phyloP scores from a whole-genome alignment of 1,139 yeast species.

The Diutina ranongensis region DNA sequence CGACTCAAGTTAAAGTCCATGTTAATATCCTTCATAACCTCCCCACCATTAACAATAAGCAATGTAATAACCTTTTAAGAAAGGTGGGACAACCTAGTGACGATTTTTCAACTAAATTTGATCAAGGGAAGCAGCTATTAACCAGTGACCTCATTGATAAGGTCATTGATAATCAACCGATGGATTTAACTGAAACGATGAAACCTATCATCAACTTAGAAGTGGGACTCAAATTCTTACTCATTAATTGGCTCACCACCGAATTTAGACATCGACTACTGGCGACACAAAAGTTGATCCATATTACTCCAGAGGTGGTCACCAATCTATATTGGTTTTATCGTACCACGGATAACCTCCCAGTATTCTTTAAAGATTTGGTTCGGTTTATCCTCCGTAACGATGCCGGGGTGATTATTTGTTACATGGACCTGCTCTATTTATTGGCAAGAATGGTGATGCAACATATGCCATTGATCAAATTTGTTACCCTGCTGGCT shows the following conservation, averaged over 20 bases:
- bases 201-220: slow-evolving; percentile 15
- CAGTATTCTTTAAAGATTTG: slow-evolving; percentile 32
- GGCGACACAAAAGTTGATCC: slow-evolving; percentile 26
- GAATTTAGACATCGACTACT: slow-evolving; percentile 23
- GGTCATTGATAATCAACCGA: slow-evolving; percentile 12
- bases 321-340: slow-evolving; percentile 24
- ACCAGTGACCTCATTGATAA: slow-evolving; percentile 17
- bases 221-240: slow-evolving; percentile 32
- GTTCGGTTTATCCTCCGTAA: slow-evolving; percentile 26
- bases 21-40: slow-evolving; percentile 39
- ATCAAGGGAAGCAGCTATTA: slow-evolving; percentile 19
- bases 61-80: slow-evolving; percentile 36
- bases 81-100: slow-evolving; percentile 24
- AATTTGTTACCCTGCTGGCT: slow-evolving; percentile 15
- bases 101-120: slow-evolving; percentile 24
- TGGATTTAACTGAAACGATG: slow-evolving; percentile 11
- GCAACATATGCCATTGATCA: slow-evolving; percentile 27
- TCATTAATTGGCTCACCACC: slow-evolving; percentile 32
- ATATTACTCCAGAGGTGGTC: slow-evolving; percentile 23
- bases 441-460: slow-evolving; percentile 23
- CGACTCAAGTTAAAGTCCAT: slow-evolving; percentile 27
- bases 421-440: slow-evolving; percentile 30
- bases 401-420: slow-evolving; percentile 30
- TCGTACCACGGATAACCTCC: slow-evolving; percentile 22
- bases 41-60: slow-evolving; percentile 40